phyloP scores from a whole-genome alignment of 2,329 filamentous ascomycete species.

The Aureobasidium sp. region DNA sequence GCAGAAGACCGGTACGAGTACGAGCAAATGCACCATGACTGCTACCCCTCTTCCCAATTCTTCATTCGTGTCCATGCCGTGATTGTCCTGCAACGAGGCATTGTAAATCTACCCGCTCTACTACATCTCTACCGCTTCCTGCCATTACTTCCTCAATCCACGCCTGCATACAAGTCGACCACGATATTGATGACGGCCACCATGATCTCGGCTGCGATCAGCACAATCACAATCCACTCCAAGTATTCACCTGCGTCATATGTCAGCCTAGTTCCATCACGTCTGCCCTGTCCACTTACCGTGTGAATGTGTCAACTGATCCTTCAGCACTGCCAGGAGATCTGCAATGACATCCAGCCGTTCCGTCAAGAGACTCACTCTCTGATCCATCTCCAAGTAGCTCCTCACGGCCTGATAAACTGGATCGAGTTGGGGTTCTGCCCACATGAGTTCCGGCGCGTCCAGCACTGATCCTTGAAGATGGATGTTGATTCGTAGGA shows the following conservation, averaged over 20 bases:
- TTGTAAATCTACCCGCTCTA: too few species aligned
- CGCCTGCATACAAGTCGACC: constrained; percentile 74
- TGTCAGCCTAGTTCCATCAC: constrained; percentile 53
- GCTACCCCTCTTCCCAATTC: background rate
- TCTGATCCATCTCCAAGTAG: constrained; percentile 97
- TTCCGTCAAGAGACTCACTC: constrained; percentile 82
- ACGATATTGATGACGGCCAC: constrained; percentile 83
- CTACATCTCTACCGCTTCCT: background rate
- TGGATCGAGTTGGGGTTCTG: constrained; percentile 91
- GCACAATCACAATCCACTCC: constrained; percentile 67
- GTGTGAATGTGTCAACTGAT: constrained; percentile 88
- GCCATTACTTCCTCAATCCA: constrained; percentile 16
- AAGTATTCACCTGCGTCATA: constrained; percentile 35
- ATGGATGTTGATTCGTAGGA: constrained; percentile 95
- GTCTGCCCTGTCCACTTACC: constrained; percentile 50
- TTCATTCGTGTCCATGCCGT: background rate
- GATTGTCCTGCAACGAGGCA: constrained; percentile 7
- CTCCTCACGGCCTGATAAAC: constrained; percentile 92
- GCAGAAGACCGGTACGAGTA: background rate
- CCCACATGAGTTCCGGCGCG: constrained; percentile 96
- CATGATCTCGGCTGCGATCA: constrained; percentile 91
- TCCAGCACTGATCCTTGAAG: constrained; percentile 94
- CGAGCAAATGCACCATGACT: background rate
- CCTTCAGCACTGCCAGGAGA: constrained; percentile 84
- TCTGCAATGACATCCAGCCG: constrained; percentile 89